Base-by-base conservation (phyloP, 371 early-diverging fungal genomes). In the Zancudomyces culisetae region DNA sequence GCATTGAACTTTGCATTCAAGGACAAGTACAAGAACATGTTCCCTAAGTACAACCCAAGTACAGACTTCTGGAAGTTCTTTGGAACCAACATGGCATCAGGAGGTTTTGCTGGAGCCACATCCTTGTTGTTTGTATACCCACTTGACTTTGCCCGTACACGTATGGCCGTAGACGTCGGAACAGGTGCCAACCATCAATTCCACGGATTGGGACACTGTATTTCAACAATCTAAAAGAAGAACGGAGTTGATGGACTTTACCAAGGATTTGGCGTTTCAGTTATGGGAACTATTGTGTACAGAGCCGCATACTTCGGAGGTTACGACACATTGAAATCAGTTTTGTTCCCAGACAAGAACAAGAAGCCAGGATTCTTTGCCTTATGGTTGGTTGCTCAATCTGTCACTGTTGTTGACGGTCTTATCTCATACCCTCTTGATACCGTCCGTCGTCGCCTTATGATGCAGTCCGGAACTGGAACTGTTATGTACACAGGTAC, bases 291-390 rank as follows among this genome's bases (percentile, higher is more conserved):
- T 60, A 74, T 87, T 60, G 78, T 83, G 47, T 87, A 87, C 81
- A 82, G 89, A 72, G 90, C 84, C 62, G 66, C 80, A 57, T 82
- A 83, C 77, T 87, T 87, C 59, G 88, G 88, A 72, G 74, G 80
- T 53, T 80, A 75, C 64, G 81, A 81, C 63, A 76, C 81, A 52
- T 63, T 78, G 60, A 76, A 79, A 70, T 74, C 74, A 53, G 58
- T 76, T 54, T 60, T 78, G 54, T 72, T 81, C 42, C 55, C 54
- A 49, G 62, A 66, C 27, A 40, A 40, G 40, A 55, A 61, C 56
- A 67, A 62, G 62, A 63, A 69, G 27, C 69, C 63, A 54, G 52
- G 48, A 55, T 70, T 71, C 66, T 59, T 59, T 55, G 62, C 58
- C 43, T 57, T 61, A 52, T 71, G 72, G 72, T 40, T 63, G 53